Percentiles rank a stretch among this genome's conserved stretches.
These are phyloP conservation scores for Clitoria ternatea DNA, from an alignment of 306 rosid genomes.

Conservation along the genomic window DNA sequence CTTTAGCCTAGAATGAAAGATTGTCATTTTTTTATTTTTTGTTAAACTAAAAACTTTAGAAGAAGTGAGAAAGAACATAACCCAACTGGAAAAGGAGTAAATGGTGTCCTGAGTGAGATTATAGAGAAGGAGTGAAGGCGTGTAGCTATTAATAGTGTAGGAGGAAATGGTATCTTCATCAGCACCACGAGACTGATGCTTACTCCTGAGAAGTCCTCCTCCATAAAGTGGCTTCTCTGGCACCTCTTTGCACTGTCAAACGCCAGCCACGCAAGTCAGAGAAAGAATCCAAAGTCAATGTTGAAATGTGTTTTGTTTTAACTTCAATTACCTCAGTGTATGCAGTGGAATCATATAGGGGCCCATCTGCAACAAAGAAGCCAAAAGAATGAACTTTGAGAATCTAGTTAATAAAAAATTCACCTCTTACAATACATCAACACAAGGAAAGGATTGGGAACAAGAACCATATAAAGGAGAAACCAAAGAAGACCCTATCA, in stretches of 20 bases:
- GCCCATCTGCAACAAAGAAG: slow-evolving; percentile 63
- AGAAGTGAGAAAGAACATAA: not conserved
- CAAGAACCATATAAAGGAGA: slow-evolving; percentile 54
- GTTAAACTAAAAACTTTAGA: not conserved
- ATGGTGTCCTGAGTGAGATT: slow-evolving; percentile 53
- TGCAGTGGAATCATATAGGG: slow-evolving; percentile 77
- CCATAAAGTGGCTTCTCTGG: slow-evolving; percentile 64
- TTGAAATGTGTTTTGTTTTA: not conserved
- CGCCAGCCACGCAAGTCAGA: not conserved
- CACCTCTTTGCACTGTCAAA: slow-evolving; percentile 57
- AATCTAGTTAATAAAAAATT: not conserved
- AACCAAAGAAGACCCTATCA: slow-evolving; percentile 28
- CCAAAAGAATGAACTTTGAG: not conserved
- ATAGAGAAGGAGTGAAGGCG: slow-evolving; percentile 42
- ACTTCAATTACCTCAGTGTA: slow-evolving; percentile 56
- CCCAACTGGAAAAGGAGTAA: slow-evolving; percentile 69
- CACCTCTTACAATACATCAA: not conserved
- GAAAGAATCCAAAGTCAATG: not conserved
- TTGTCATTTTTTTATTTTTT: not conserved
- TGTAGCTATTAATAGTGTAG: slow-evolving; percentile 4
- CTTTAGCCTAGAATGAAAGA: no score
- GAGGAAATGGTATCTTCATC: not conserved
- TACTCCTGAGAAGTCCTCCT: slow-evolving; percentile 56
- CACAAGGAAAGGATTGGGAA: not conserved
- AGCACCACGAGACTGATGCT: not conserved